Percentiles rank a stretch among this genome's conserved stretches.
Conservation (phyloP, 108 stramenopile species). For the Cylindrotheca closterium region DNA sequence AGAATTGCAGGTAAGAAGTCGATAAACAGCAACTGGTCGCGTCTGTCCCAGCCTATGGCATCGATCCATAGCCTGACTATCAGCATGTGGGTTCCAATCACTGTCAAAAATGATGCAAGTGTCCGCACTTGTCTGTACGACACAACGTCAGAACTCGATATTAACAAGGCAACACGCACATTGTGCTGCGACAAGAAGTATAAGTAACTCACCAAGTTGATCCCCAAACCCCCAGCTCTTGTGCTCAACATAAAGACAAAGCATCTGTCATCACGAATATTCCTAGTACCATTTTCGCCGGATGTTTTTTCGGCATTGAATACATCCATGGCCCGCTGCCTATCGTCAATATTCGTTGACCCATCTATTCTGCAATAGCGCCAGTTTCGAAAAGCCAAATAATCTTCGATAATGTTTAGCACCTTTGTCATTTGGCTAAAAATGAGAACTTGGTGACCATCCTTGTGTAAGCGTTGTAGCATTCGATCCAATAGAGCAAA, state of each 20-base stretch:
- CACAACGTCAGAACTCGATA: background rate
- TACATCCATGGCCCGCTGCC: slow-evolving; percentile 93
- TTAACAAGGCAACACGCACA: background rate
- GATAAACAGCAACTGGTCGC: slow-evolving; percentile 92
- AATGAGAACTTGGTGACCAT: slow-evolving; percentile 97
- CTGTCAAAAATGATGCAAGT: slow-evolving; percentile 98
- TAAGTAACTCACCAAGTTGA: slow-evolving; percentile 82
- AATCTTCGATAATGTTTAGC: slow-evolving; percentile 96
- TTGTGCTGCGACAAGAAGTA: background rate
- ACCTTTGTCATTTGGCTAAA: slow-evolving; percentile 98
- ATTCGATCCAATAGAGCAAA: slow-evolving; percentile 97
- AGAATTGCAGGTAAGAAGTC: slow-evolving; percentile 91
- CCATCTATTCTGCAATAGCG: slow-evolving; percentile 96
- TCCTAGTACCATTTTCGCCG: slow-evolving; percentile 56
- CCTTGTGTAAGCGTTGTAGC: slow-evolving; percentile 82
- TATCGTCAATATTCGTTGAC: slow-evolving; percentile 91
- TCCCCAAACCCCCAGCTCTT: slow-evolving; percentile 95
- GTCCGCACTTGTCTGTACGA: slow-evolving; percentile 72
- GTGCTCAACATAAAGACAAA: slow-evolving; percentile 96
- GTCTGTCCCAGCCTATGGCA: slow-evolving; percentile 86
- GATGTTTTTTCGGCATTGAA: slow-evolving; percentile 89
- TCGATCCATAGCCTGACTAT: slow-evolving; percentile 93
- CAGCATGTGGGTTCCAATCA: slow-evolving; percentile 95
- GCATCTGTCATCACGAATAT: slow-evolving; percentile 71
- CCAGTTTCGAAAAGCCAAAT: slow-evolving; percentile 74